These are phyloP conservation scores for Sechiopsis laciniata DNA, from an alignment of 306 rosid species.

Conservation along the genomic window DNA sequence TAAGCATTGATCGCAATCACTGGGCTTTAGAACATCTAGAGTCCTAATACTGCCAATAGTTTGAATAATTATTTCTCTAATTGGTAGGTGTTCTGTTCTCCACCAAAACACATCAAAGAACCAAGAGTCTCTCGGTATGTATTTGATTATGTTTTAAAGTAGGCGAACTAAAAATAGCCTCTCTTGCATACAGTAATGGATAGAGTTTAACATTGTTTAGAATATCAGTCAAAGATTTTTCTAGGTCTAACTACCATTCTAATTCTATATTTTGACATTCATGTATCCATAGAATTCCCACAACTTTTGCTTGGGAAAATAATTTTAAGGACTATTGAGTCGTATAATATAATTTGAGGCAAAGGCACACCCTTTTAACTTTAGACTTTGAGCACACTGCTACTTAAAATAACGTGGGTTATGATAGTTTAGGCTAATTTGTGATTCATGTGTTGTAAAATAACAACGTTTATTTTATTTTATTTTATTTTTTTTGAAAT, in stretches of 20 bases:
- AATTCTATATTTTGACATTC: not conserved
- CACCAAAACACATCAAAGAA: constrained; percentile 81
- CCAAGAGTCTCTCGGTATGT: constrained; percentile 87
- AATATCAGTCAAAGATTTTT: not conserved
- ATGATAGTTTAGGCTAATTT: not conserved
- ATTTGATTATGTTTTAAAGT: constrained; percentile 23
- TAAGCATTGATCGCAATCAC: not conserved
- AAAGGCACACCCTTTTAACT: not conserved
- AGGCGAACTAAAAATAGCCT: constrained; percentile 19
- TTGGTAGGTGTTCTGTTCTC: constrained; percentile 84
- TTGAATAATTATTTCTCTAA: constrained; percentile 25
- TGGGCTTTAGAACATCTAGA: not conserved
- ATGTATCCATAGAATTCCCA: constrained; percentile 4
- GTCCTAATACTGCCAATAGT: not conserved
- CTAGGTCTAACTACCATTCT: not conserved
- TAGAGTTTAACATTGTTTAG: not conserved
- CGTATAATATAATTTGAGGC: not conserved
- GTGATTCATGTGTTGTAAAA: not conserved
- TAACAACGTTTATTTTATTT: not conserved
- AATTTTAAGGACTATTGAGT: not conserved
- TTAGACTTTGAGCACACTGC: not conserved
- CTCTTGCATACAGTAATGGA: not conserved
- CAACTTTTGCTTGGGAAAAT: not conserved
- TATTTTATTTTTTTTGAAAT: too few species aligned
- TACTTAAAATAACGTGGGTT: too few species aligned